Conservation (phyloP, 2,329 filamentous ascomycete species). For the Paraphoma sp. region DNA sequence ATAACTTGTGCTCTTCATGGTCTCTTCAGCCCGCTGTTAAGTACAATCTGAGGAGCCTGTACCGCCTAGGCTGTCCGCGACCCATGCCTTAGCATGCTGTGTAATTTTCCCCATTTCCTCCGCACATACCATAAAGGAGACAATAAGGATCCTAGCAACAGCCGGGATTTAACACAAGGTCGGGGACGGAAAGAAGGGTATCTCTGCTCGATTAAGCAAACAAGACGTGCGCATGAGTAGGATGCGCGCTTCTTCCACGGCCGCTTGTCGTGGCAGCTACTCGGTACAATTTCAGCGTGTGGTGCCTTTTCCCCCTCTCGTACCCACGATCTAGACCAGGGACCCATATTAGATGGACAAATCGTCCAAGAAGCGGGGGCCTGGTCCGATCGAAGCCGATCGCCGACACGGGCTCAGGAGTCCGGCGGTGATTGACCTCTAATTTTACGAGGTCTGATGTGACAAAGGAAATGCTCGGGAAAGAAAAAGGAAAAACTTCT, state of each 20-base stretch:
- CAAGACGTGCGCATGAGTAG: constrained; percentile 43
- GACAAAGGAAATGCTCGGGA: constrained; percentile 47
- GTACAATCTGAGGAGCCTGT: constrained; percentile 40
- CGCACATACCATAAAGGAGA: constrained; percentile 21
- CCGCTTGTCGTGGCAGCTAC: constrained; percentile 14
- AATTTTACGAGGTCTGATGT: constrained; percentile 33
- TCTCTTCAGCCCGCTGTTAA: constrained; percentile 40
- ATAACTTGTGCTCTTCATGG: constrained; percentile 43
- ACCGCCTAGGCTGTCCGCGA: constrained; percentile 23
- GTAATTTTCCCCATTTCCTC: constrained; percentile 21
- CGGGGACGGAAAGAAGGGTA: constrained; percentile 42
- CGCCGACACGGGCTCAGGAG: constrained; percentile 15
- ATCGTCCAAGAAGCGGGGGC: constrained; percentile 31
- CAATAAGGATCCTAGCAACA: constrained; percentile 12
- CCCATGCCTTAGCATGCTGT: constrained; percentile 22
- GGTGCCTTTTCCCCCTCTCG: constrained; percentile 30
- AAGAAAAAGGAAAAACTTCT: constrained; percentile 31
- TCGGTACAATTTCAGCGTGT: constrained; percentile 46
- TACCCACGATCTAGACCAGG: constrained; percentile 24
- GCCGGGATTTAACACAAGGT: constrained; percentile 12
- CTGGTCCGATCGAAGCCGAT: constrained; percentile 21
- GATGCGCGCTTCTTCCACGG: constrained; percentile 28
- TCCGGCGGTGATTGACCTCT: constrained; percentile 24
- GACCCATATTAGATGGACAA: constrained; percentile 43
- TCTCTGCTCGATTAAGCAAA: constrained; percentile 46